Conservation (phyloP, 1,284 basidiomycete species). For the Pyrrhoderma lamaoense region DNA sequence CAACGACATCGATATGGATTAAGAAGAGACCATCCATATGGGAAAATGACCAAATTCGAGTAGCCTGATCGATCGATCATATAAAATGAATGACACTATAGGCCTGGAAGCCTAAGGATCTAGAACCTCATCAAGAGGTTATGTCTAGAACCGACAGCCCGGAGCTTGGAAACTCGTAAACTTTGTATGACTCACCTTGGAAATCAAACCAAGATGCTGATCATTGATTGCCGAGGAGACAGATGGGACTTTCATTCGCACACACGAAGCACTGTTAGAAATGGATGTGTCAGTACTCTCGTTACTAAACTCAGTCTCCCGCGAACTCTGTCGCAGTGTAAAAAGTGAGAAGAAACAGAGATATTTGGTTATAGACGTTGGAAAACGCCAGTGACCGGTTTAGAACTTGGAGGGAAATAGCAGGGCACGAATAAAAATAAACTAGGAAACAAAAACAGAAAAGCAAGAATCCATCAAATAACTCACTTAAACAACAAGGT, state of each 20-base stretch:
- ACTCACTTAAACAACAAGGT: slow-evolving; percentile 78
- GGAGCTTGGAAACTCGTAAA: too few species aligned
- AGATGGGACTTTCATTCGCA: slow-evolving; percentile 34
- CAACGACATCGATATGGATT: slow-evolving; percentile 17
- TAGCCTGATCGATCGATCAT: too few species aligned
- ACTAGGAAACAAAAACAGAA: slow-evolving; percentile 12
- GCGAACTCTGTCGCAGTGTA: too few species aligned
- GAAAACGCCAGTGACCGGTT: too few species aligned
- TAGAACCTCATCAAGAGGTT: too few species aligned
- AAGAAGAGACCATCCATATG: slow-evolving; percentile 13
- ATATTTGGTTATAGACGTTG: too few species aligned
- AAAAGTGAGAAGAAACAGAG: too few species aligned
- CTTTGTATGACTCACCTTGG: slow-evolving; percentile 15
- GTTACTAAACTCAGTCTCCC: not conserved
- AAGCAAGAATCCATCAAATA: too few species aligned
- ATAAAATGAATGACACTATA: too few species aligned
- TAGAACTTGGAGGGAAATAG: not conserved
- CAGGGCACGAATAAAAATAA: not conserved
- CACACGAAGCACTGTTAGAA: slow-evolving; percentile 53
- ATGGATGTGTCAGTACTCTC: not conserved
- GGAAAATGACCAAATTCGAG: too few species aligned
- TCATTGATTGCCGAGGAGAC: slow-evolving; percentile 26
- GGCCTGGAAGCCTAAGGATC: too few species aligned
- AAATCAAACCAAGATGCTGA: slow-evolving; percentile 18
- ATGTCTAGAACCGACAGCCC: not conserved